phyloP scores from a whole-genome alignment of 495 filamentous ascomycete genomes.

The Symbiotaphrina buchneri region DNA sequence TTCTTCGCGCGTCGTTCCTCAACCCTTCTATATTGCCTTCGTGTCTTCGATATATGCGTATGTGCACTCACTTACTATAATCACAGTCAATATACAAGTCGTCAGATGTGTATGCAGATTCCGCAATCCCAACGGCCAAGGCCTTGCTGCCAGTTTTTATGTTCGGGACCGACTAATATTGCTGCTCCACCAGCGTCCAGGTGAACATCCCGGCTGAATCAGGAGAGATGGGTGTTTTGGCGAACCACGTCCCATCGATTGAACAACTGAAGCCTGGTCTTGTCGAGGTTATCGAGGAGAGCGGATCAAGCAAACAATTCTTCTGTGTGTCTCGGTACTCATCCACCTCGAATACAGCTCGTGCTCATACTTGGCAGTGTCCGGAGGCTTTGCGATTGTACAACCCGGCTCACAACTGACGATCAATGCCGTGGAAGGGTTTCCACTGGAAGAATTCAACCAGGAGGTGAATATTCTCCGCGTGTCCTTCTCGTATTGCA shows the following conservation, averaged over 20 bases:
- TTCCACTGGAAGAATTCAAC: conserved; percentile 87
- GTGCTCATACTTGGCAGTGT: conserved; percentile 34
- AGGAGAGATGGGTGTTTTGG: conserved; percentile 97
- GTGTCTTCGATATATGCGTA: too few species aligned
- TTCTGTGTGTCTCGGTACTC: conserved; percentile 53
- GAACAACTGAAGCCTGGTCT: conserved; percentile 96
- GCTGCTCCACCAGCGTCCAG: conserved; percentile 44
- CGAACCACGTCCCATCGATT: conserved; percentile 96
- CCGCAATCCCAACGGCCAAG: conserved; percentile 1
- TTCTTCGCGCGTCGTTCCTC: background rate
- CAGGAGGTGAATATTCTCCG: conserved; percentile 30
- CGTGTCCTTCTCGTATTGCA: conserved; percentile 8
- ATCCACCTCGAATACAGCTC: background rate
- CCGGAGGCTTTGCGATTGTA: conserved; percentile 90
- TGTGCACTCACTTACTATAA: conserved; percentile 1
- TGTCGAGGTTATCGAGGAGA: conserved; percentile 90
- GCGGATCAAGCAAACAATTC: conserved; percentile 81
- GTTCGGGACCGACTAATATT: background rate
- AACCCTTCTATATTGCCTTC: background rate
- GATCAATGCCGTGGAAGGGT: conserved; percentile 96
- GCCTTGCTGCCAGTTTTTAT: conserved; percentile 1
- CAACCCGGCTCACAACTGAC: conserved; percentile 87
- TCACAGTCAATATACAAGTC: conserved; percentile 49
- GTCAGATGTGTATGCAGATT: conserved; percentile 42
- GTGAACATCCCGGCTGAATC: conserved; percentile 98